Percentiles rank a stretch among this genome's conserved stretches.
Conservation (phyloP, 306 rosid species). For the Sophora flavescens region DNA sequence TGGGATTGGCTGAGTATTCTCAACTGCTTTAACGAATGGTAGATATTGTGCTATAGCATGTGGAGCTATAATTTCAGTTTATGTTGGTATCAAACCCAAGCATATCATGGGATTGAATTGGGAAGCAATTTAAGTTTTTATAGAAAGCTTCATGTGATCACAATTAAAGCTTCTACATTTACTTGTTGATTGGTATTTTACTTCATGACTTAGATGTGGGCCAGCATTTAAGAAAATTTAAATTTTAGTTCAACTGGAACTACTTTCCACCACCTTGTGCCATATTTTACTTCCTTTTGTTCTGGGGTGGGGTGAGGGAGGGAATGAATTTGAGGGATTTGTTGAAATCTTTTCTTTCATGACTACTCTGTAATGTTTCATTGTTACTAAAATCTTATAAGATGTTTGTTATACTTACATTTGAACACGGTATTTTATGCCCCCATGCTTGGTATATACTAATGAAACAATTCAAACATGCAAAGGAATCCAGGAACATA, state of each 20-base stretch:
- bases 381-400: neutral
- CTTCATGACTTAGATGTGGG: constrained; percentile 19
- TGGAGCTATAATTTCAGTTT: constrained; percentile 35
- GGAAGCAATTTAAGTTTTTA: constrained; percentile 26
- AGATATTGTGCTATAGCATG: constrained; percentile 41
- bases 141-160: neutral
- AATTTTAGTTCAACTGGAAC: constrained; percentile 7
- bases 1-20: constrained; percentile 32
- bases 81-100: neutral
- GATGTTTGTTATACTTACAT: constrained; percentile 22
- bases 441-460: constrained; percentile 14
- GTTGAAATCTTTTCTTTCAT: constrained; percentile 20
- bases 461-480: constrained; percentile 25
- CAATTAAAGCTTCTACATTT: constrained; percentile 12
- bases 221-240: neutral
- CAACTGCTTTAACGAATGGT: neutral
- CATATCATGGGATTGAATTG: constrained; percentile 18
- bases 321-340: constrained; percentile 20
- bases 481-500: neutral
- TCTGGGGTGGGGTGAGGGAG: neutral
- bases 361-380: neutral
- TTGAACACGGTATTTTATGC: constrained; percentile 5
- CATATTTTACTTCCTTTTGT: constrained; percentile 22
- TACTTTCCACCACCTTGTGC: neutral
- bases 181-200: constrained; percentile 29